Percentiles rank a stretch among this genome's conserved stretches.
Evolutionary conservation across 2,329 filamentous ascomycete species (phyloP).

Genomic region (Neurospora crassa): DNA sequence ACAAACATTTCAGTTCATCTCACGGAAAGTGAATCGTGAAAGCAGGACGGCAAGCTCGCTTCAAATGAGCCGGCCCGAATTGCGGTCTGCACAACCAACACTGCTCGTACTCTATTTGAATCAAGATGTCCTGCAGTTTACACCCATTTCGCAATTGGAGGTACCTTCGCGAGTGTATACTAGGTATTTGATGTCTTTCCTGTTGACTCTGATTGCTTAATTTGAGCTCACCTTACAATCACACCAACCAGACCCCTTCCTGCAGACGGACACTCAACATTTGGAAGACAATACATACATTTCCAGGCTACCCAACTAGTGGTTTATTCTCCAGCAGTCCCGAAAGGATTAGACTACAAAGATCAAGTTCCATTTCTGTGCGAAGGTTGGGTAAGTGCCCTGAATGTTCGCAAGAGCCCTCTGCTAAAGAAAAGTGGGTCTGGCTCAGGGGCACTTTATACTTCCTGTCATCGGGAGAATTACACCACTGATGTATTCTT

Average conservation of each 20-base stretch:
- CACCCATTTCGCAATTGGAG: too few relatives aligned
- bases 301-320: too few relatives aligned
- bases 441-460: background rate
- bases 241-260: too few relatives aligned
- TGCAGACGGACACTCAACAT: background rate
- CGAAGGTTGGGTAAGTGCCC: too few relatives aligned
- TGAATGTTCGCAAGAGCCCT: background rate
- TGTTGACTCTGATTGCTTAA: background rate
- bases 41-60: background rate
- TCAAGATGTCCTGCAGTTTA: too few relatives aligned
- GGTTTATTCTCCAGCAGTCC: too few relatives aligned
- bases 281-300: background rate
- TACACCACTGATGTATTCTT: background rate
- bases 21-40: background rate
- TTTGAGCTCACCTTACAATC: background rate
- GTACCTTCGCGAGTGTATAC: too few relatives aligned
- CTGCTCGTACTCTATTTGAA: background rate
- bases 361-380: too few relatives aligned
- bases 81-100: background rate
- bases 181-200: too few relatives aligned
- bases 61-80: background rate
- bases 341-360: too few relatives aligned
- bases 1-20: fast-evolving
- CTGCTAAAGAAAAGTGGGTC: background rate
- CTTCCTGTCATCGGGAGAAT: background rate